Percentiles rank a stretch among this genome's conserved stretches.
Conservation (phyloP, 108 stramenopile genomes). For the Schizochytrium sp. region DNA sequence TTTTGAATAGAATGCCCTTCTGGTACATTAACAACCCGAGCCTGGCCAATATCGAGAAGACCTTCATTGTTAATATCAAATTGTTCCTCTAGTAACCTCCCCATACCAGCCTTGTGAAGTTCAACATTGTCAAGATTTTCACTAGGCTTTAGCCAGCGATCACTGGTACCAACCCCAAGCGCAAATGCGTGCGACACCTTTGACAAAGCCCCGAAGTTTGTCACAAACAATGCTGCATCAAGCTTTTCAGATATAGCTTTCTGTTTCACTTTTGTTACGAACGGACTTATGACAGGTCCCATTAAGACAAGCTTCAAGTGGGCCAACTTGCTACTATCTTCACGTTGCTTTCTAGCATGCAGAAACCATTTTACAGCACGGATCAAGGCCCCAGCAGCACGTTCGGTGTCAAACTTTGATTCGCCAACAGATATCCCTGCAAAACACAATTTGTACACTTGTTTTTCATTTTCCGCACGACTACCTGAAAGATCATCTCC, state of each 20-base stretch:
- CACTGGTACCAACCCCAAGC: neutral
- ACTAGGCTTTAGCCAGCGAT: neutral
- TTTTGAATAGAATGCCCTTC: neutral
- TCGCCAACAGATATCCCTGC: neutral
- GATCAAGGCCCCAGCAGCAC: neutral
- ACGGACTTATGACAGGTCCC: neutral
- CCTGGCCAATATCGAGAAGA: neutral
- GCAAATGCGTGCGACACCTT: neutral
- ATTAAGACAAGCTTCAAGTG: neutral
- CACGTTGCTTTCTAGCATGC: neutral
- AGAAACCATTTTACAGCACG: neutral
- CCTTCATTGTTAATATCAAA: neutral
- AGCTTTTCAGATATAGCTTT: neutral
- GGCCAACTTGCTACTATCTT: neutral
- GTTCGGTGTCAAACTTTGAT: constrained; percentile 2
- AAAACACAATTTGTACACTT: constrained; percentile 15
- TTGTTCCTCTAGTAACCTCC: neutral
- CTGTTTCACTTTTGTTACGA: neutral
- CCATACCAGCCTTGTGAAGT: neutral
- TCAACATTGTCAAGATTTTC: constrained; percentile 18
- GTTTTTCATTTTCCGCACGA: too few relatives aligned
- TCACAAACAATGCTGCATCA: neutral
- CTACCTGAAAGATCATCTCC: too few relatives aligned
- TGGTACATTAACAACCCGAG: neutral
- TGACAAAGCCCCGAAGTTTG: neutral